phyloP scores from a whole-genome alignment of 805 yeast species.

The Lipomyces orientalis region DNA sequence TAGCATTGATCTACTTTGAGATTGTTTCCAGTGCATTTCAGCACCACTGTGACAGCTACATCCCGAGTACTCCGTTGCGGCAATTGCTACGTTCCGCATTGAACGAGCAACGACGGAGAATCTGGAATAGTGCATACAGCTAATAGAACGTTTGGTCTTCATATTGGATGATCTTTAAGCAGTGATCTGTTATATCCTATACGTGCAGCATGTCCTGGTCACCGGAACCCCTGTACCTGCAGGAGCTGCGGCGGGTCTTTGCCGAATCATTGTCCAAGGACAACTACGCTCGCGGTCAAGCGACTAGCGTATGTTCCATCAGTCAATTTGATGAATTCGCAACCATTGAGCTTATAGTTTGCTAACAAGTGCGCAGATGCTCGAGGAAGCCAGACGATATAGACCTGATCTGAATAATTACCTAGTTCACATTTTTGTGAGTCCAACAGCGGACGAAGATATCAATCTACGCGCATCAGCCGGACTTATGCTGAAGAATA shows the following conservation, averaged over 20 bases:
- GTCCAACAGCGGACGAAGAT: conserved; percentile 53
- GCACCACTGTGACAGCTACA: background rate
- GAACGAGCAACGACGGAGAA: background rate
- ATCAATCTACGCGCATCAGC: conserved; percentile 81
- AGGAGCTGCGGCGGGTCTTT: conserved; percentile 69
- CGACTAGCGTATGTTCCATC: conserved; percentile 56
- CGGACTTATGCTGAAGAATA: conserved; percentile 83
- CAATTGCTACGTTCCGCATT: background rate
- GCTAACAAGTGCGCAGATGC: conserved; percentile 48
- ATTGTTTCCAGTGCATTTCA: background rate
- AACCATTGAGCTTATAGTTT: background rate
- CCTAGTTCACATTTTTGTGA: conserved; percentile 68
- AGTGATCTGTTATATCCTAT: background rate
- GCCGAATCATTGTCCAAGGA: conserved; percentile 72
- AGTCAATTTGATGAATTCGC: background rate
- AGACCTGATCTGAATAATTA: conserved; percentile 85
- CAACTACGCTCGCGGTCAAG: conserved; percentile 60
- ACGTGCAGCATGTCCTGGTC: conserved; percentile 55
- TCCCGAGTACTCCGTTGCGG: background rate
- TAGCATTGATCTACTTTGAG: background rate
- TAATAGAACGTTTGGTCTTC: background rate
- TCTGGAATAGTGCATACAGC: background rate
- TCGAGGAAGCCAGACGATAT: conserved; percentile 62
- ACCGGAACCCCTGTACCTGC: conserved; percentile 66
- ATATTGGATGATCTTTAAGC: background rate